Conservation (phyloP, 176 grass and related monocot species). For the Typha latifolia region DNA sequence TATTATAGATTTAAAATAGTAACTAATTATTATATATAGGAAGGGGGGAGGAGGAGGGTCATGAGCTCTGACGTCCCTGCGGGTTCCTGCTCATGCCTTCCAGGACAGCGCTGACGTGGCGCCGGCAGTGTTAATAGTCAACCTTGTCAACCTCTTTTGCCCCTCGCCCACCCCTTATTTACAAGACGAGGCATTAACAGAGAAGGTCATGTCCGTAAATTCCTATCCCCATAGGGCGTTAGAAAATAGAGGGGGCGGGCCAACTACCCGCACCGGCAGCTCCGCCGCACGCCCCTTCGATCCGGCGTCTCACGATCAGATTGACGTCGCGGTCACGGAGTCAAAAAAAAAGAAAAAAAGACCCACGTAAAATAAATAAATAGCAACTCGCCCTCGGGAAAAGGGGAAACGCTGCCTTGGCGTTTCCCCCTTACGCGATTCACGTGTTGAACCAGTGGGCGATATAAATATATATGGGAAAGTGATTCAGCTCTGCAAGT, state of each 20-base stretch:
- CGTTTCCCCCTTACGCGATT: constrained; percentile 6
- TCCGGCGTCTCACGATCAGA: background rate
- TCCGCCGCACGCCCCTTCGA: background rate
- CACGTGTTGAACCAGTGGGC: constrained; percentile 21
- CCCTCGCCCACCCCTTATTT: constrained; percentile 1
- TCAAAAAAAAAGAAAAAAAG: background rate
- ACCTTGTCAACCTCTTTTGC: constrained; percentile 20
- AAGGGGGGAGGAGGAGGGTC: too few relatives aligned
- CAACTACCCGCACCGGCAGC: constrained; percentile 6
- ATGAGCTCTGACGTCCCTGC: too few relatives aligned
- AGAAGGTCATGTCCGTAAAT: constrained; percentile 10
- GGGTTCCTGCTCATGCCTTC: too few relatives aligned
- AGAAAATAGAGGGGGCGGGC: constrained; percentile 28
- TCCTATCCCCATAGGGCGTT: background rate
- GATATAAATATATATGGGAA: too few relatives aligned
- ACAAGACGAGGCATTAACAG: constrained; percentile 5
- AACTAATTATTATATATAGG: constrained; percentile 4
- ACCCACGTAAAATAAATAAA: background rate
- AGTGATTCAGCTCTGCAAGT: constrained; percentile 30
- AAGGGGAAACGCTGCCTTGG: background rate
- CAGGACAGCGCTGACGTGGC: too few relatives aligned
- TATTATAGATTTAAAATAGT: background rate
- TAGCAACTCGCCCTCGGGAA: background rate
- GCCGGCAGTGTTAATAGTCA: constrained; percentile 21
- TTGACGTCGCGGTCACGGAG: background rate